Evolutionary conservation across 768 basidiomycete genomes (phyloP), one percentile per base, ranked within the genome.

Genomic region (Calvatia gigantea): DNA sequence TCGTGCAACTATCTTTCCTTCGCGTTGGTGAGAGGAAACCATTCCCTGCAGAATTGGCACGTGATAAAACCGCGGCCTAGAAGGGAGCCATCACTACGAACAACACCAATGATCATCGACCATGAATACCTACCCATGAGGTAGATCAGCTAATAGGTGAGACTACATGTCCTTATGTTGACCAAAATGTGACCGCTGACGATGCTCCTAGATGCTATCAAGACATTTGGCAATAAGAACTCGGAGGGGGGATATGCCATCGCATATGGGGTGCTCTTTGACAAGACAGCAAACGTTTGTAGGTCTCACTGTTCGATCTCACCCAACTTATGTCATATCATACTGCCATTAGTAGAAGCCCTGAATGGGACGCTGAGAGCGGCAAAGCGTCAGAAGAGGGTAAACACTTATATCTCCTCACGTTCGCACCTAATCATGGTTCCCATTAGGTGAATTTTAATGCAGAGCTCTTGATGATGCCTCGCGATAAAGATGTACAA

Each of bases 381-480:
- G 4, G 76, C 77, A 1, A 79, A 76, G 59, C 64, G 70, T 45
- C 75, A 77, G 63, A 78, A 76, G 62, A 76, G 75, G 72, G 77
- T 76, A 57, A 17, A 1, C 11, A 27, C 5, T 31, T 31, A 6
- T 53, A 1, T 53, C 2, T 19, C 32, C 9, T 31, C 37, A 39
- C n/a, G 5, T n/a, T 37, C n/a, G 35, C n/a, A 32, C 46, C 11
- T 14, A 15, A 3, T 15, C 15, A 46, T 37, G 14, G 38, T 25
- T 32, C 19, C 54, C 51, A 12, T 1, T 56, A 79, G 77, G 75
- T 77, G 17, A 58, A 71, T 2, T 79, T 78, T 58, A 68, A 74
- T 38, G 74, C 69, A 14, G 78, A 80, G 61, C 66, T 80, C 8
- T 57, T 80, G 54, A 77, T 80, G 75, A 78, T 78, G 75, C 78